These are phyloP conservation scores for Yamadazyma sp. DNA, from an alignment of 1,139 yeast species.

Conservation along the genomic window DNA sequence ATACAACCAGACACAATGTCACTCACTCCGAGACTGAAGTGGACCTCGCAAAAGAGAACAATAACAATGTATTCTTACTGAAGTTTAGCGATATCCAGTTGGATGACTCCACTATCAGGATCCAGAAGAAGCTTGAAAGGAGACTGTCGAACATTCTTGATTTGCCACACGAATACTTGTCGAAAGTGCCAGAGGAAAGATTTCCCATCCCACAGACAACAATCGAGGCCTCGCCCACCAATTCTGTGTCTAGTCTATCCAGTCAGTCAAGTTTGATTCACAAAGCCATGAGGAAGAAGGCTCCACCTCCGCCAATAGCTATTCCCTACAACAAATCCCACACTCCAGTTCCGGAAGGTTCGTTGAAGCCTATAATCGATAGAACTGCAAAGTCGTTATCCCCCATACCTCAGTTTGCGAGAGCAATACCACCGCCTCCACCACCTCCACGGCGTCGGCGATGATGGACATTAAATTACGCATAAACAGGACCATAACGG, in stretches of 20 bases:
- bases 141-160: constrained; percentile 26
- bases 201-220: background rate
- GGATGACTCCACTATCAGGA: constrained; percentile 5
- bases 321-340: constrained; percentile 6
- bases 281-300: constrained; percentile 34
- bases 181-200: constrained; percentile 5
- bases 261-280: constrained; percentile 15
- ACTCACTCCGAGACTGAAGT: constrained; percentile 2
- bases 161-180: constrained; percentile 36
- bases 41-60: constrained; percentile 17
- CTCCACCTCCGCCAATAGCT: constrained; percentile 42
- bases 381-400: constrained; percentile 4
- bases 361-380: background rate
- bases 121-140: constrained; percentile 8
- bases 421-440: constrained; percentile 12
- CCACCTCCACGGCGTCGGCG: constrained; percentile 19
- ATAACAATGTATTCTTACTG: constrained; percentile 21
- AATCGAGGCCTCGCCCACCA: background rate
- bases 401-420: constrained; percentile 6
- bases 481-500: too few species aligned
- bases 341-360: background rate
- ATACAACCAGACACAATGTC: constrained; percentile 32
- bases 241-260: background rate
- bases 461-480: too few species aligned
- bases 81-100: constrained; percentile 2